phyloP scores from a whole-genome alignment of 2,329 filamentous ascomycete genomes.

The Colletotrichum destructivum region DNA sequence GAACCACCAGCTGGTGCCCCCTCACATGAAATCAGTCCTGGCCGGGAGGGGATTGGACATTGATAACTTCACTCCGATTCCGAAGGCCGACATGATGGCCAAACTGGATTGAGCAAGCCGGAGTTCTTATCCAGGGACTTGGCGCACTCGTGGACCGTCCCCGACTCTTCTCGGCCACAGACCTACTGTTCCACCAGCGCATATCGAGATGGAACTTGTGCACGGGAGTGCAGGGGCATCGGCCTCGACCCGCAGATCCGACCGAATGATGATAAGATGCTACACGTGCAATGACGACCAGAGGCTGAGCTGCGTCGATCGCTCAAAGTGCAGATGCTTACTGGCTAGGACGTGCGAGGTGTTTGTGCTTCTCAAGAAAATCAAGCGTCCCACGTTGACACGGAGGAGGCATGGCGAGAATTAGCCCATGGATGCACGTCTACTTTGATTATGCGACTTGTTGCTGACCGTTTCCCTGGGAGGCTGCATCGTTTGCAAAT shows the following conservation, averaged over 20 bases:
- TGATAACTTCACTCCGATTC: slow-evolving; percentile 91
- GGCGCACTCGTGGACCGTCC: slow-evolving; percentile 41
- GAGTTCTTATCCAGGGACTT: slow-evolving; percentile 51
- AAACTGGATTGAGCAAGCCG: slow-evolving; percentile 85
- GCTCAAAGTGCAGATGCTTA: slow-evolving; percentile 47
- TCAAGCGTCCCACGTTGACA: slow-evolving; percentile 11
- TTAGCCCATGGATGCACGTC: slow-evolving; percentile 23
- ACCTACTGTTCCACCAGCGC: slow-evolving; percentile 44
- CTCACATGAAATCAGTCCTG: slow-evolving; percentile 83
- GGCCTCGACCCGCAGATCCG: slow-evolving; percentile 27
- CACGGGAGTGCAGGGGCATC: slow-evolving; percentile 40
- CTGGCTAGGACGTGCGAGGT: slow-evolving; percentile 36
- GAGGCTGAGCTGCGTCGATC: slow-evolving; percentile 38
- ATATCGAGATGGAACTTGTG: slow-evolving; percentile 50
- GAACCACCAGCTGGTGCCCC: slow-evolving; percentile 89
- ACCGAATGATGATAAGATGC: slow-evolving; percentile 40
- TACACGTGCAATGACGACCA: slow-evolving; percentile 45
- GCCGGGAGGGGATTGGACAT: slow-evolving; percentile 88
- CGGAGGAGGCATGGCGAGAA: slow-evolving; percentile 13
- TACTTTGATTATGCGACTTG: slow-evolving; percentile 21
- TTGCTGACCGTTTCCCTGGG: slow-evolving; percentile 37
- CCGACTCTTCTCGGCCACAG: slow-evolving; percentile 37
- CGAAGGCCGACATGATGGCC: slow-evolving; percentile 97
- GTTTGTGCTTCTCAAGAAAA: slow-evolving; percentile 16
- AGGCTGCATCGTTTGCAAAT: slow-evolving; percentile 54